Evolutionary conservation across 108 stramenopile genomes (phyloP).

Genomic region (Cyclostephanos tholiformis): DNA sequence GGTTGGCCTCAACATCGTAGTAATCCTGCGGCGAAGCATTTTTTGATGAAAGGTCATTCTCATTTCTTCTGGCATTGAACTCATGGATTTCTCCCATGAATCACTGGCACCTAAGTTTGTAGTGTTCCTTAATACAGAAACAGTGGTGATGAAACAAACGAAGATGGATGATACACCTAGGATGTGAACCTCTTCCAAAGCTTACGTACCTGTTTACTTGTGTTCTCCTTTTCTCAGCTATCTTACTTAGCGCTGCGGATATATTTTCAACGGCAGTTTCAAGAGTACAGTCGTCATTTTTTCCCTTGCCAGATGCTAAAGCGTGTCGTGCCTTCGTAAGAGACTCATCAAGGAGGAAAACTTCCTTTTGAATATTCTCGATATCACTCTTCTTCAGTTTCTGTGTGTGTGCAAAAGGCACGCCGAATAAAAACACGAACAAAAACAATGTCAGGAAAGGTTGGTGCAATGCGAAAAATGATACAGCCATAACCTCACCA

Average conservation of each 20-base stretch:
- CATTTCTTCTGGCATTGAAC: conserved; percentile 14
- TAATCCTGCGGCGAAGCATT: conserved; percentile 35
- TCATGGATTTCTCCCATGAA: conserved; percentile 3
- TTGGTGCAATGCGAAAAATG: neutral
- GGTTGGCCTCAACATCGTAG: conserved; percentile 29
- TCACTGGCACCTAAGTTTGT: conserved; percentile 13
- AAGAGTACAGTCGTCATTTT: conserved; percentile 6
- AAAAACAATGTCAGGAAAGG: neutral
- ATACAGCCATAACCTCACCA: conserved; percentile 6
- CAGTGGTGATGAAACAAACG: neutral
- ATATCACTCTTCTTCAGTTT: conserved; percentile 21
- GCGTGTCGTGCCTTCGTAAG: conserved; percentile 13
- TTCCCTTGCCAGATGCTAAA: neutral
- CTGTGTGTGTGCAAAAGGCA: neutral
- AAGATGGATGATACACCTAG: neutral
- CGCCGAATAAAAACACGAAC: neutral
- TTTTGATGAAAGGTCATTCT: conserved; percentile 36
- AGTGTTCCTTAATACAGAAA: conserved; percentile 14
- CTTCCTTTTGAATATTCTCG: conserved; percentile 8
- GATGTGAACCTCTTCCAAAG: neutral
- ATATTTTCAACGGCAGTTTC: conserved; percentile 17
- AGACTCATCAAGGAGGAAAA: neutral
- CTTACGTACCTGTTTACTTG: conserved; percentile 28
- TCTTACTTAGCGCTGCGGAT: conserved; percentile 12
- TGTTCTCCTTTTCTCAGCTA: conserved; percentile 21